Conservation (phyloP, 345 rosid species). For the Gossypium longicalyx region DNA sequence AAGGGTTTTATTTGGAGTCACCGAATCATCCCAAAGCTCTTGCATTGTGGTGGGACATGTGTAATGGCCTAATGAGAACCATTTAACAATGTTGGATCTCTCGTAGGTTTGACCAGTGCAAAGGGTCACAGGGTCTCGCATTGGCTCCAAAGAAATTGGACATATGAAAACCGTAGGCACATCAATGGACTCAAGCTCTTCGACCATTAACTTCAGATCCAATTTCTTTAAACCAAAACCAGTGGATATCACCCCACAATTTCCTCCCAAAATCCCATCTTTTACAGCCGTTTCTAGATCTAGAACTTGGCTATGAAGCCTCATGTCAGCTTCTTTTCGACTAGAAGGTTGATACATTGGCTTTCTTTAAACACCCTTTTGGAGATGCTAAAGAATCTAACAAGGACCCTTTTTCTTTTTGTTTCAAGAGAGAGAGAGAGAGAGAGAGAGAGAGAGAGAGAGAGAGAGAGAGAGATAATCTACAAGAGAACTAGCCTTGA, state of each 20-base stretch:
- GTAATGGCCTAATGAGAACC: conserved; percentile 57
- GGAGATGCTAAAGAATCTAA: neutral
- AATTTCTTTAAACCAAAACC: conserved; percentile 38
- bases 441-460: neutral
- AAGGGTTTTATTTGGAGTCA: conserved; percentile 65
- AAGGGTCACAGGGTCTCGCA: conserved; percentile 71
- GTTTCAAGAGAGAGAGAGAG: neutral
- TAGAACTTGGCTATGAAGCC: conserved; percentile 58
- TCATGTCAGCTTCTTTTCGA: conserved; percentile 26
- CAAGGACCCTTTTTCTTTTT: neutral
- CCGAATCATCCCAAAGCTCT: conserved; percentile 66
- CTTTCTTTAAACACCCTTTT: conserved; percentile 26
- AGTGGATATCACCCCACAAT: conserved; percentile 28
- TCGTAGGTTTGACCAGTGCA: conserved; percentile 81
- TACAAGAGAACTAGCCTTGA: neutral
- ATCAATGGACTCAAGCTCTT: conserved; percentile 52
- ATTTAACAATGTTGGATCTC: conserved; percentile 54
- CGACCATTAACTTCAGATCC: conserved; percentile 61
- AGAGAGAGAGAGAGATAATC: neutral
- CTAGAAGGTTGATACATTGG: conserved; percentile 48
- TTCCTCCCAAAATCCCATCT: conserved; percentile 65
- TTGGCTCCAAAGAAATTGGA: conserved; percentile 64
- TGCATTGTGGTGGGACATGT: conserved; percentile 82
- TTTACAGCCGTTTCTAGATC: conserved; percentile 71
- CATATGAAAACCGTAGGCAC: conserved; percentile 66